Evolutionary conservation across 169 alveolate species (phyloP).

Genomic region (Plasmodium cynomolgi): DNA sequence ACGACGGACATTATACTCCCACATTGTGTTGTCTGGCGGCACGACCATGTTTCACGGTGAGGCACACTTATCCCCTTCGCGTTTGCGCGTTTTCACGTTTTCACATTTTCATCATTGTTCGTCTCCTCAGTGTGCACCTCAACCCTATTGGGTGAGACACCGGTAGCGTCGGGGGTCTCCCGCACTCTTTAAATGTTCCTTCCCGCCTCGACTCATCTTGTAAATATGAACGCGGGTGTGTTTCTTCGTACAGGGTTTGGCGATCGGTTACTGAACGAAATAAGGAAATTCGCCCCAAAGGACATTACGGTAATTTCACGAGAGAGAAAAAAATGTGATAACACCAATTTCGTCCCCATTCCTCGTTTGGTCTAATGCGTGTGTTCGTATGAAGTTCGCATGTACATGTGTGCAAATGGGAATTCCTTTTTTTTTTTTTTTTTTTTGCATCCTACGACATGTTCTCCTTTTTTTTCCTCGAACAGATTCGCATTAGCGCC

Average conservation of each 20-base stretch:
- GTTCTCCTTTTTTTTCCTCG: background rate
- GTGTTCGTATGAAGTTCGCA: background rate
- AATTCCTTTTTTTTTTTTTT: background rate
- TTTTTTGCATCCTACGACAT: background rate
- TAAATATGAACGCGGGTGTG: background rate
- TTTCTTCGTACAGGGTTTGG: constrained; percentile 75
- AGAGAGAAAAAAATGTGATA: background rate
- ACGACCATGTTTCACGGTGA: constrained; percentile 84
- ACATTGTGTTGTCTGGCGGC: constrained; percentile 86
- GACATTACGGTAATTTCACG: constrained; percentile 65
- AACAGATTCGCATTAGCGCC: constrained; percentile 70
- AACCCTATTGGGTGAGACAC: background rate
- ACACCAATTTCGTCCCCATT: background rate
- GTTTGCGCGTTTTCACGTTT: background rate
- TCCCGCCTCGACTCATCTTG: background rate
- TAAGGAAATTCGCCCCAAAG: constrained; percentile 84
- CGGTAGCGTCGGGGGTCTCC: background rate
- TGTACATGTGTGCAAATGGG: background rate
- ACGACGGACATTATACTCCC: constrained; percentile 83
- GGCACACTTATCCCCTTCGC: constrained; percentile 4
- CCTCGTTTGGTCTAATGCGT: background rate
- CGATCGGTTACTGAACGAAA: constrained; percentile 81
- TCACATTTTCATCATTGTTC: background rate
- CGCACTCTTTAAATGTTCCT: background rate
- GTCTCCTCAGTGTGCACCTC: background rate